Base-by-base conservation (phyloP, 257 asterid species). In the Plantago elongata region DNA sequence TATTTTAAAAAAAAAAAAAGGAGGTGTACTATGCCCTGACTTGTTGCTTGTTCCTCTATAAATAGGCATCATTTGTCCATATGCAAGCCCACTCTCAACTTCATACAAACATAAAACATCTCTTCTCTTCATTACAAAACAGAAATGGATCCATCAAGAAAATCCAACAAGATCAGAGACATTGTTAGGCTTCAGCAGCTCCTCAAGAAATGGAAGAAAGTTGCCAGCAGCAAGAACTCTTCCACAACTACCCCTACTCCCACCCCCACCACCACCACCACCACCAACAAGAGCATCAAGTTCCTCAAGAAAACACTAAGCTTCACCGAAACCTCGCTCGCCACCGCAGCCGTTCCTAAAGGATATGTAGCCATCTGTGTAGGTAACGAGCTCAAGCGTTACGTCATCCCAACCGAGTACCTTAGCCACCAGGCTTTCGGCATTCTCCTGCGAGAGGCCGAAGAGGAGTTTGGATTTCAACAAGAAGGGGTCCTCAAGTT, bases 391-490 rank as follows among this genome's bases (percentile, higher is more conserved):
- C 62, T 72, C 7, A 86, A 86, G 76, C 77, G 96, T 49, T 86
- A 77, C 15, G 81, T 86, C 46, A 86, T 89, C 71, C 90, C 87
- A 54, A 89, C 78, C 5, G 87, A 82, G 60, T 74, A 86, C 50
- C 75, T 89, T 51, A 67, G 83, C 5, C 95, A 84, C 72, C 88
- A 75, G 17, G 76, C 79, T 16, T 89, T 89, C 55, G 82, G 79
- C 18, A 38, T 75, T 45, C 75, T 89, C 40, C 78, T 89, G 11
- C 72, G 90, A 44, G 87, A 89, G 67, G 96, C 96, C 0, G 96
- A 89, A 68, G 96, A 89, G 37, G 96, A 86, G 51, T 89, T 86
- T 37, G 96, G 96, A 1, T 89, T 89, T 73, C 96, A 89, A 44
- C 88, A 82, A 49, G 81, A 89, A 68, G 96, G 96, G 15, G 78